Base-by-base conservation (phyloP, 176 grass and related monocot genomes). In the Coix lacrymajobi region DNA sequence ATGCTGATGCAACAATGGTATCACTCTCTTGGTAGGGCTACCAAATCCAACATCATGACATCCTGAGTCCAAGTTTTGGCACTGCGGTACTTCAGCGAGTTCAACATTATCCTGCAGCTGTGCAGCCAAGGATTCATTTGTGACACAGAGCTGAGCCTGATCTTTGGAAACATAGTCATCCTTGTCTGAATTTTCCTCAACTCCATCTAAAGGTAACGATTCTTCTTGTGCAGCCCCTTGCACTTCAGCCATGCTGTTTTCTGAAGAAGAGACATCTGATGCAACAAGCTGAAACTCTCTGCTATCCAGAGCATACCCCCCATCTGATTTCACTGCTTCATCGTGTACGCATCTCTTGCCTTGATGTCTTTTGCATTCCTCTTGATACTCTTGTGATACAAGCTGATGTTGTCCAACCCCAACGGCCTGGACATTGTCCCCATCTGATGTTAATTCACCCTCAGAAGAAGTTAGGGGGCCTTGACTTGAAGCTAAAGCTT, bases 21-120 rank as follows among this genome's bases (percentile, higher is more conserved):
- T 57, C 56, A 43, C 33, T 57, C 26, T 32, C 20, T 70, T 81
- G 49, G 79, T 61, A 93, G 40, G 58, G 70, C 69, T 71, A 69
- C n/a, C 57, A 29, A 74, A 32, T 65, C 44, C 41, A 62, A 64
- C 57, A 44, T 81, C 74, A 44, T 65, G 44, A 70, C 64, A 76
- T 44, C 61, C 48, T 20, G 44, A 74, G 43, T 77, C 41, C 24
- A 76, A 39, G 11, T 64, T 91, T 78, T 85, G 69, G 54, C 65
- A 79, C 24, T 66, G 82, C 7, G 41, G 40, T 31, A 52, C 83
- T 67, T 82, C 56, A 85, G 40, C 12, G 77, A 86, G 40, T 66
- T 89, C 79, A 52, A 37, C 76, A 76, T 13, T 87, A 63, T 19
- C 85, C 48, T 79, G 71, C 16, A 37, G 71, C 82, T 87, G 79